Evolutionary conservation across 2,329 filamentous ascomycete species (phyloP).

Genomic region (Alternaria alternata): DNA sequence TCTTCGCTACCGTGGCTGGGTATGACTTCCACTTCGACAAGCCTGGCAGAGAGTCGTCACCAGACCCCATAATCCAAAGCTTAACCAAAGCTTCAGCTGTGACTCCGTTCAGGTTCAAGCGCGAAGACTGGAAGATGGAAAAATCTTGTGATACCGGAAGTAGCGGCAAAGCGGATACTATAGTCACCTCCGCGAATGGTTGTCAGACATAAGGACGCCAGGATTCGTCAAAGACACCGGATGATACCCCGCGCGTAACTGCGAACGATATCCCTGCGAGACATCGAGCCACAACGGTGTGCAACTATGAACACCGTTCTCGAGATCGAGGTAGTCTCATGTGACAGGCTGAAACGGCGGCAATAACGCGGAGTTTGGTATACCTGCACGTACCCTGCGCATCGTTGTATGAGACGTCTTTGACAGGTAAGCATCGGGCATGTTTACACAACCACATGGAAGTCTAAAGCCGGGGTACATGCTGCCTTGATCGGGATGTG

Average conservation of each 20-base stretch:
- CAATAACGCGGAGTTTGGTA: neutral
- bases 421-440: neutral
- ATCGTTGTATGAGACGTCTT: neutral
- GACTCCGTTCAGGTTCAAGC: neutral
- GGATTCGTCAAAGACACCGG: neutral
- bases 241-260: neutral
- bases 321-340: neutral
- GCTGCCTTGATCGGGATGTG: slow-evolving; percentile 14
- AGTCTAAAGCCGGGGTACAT: neutral
- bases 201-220: neutral
- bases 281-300: neutral
- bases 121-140: neutral
- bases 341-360: slow-evolving; percentile 2
- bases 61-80: neutral
- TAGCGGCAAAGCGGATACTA: neutral
- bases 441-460: neutral
- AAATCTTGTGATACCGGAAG: neutral
- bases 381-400: neutral
- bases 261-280: neutral
- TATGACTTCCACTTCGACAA: neutral
- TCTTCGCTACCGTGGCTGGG: neutral
- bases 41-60: neutral
- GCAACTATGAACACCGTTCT: neutral
- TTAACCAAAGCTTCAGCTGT: neutral
- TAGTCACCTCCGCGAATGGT: neutral